Conservation (phyloP, 805 yeast species). For the Diddensiella santjacobensis region DNA sequence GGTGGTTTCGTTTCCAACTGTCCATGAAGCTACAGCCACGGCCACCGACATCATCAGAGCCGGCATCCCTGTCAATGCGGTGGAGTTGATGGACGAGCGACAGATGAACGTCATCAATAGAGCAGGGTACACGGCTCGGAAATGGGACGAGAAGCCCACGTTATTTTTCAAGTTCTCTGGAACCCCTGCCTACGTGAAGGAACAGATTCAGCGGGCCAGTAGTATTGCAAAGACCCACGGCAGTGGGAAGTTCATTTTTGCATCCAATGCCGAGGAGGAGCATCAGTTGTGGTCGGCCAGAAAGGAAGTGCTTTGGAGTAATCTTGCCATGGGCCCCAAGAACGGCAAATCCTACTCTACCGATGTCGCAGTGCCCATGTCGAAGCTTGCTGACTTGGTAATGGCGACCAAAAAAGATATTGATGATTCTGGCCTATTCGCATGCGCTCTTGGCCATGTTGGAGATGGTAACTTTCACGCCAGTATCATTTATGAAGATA, state of each 20-base stretch:
- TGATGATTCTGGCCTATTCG: constrained; percentile 46
- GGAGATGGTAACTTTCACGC: constrained; percentile 85
- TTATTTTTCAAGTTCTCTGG: constrained; percentile 65
- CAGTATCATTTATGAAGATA: constrained; percentile 38
- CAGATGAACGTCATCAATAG: constrained; percentile 65
- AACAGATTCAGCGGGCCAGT: constrained; percentile 45
- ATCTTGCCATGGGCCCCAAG: constrained; percentile 61
- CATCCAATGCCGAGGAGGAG: constrained; percentile 55
- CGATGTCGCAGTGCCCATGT: constrained; percentile 80
- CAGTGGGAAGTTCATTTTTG: constrained; percentile 58
- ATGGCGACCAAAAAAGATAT: constrained; percentile 52
- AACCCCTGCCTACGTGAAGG: constrained; percentile 39
- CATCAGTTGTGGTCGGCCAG: constrained; percentile 73
- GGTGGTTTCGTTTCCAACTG: constrained; percentile 61
- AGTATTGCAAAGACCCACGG: constrained; percentile 51
- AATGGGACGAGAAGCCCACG: constrained; percentile 59
- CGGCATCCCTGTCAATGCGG: constrained; percentile 68
- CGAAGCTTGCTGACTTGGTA: constrained; percentile 60
- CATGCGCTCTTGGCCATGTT: constrained; percentile 72
- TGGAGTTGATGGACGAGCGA: constrained; percentile 68
- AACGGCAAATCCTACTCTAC: constrained; percentile 64
- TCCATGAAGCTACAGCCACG: constrained; percentile 67
- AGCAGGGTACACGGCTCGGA: constrained; percentile 48
- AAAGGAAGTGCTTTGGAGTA: constrained; percentile 63
- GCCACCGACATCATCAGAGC: constrained; percentile 57